Evolutionary conservation across 1,284 basidiomycete genomes (phyloP), one percentile per base, ranked within the genome.

Genomic region (Mycena sp.): DNA sequence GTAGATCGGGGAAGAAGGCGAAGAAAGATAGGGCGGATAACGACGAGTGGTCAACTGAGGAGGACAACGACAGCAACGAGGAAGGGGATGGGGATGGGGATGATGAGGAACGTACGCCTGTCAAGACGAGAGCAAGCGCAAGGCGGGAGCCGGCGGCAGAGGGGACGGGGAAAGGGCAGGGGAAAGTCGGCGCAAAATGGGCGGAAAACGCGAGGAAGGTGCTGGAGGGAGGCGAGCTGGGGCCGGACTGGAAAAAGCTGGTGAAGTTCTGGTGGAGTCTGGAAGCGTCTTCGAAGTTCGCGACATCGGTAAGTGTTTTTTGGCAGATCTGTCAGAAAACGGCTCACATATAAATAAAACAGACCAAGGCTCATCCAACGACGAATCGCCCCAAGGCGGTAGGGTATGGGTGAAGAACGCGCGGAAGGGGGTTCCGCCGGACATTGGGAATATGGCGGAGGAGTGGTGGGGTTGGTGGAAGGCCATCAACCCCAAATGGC

Each of bases 391-490:
- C 61, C 13, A 52, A 20, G 18, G 50, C 11, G 59, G 59, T 4
- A 41, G 20, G n/a, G 16, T 60, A 18, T 55, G 54, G 54, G 54
- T 55, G 30, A 55, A 55, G 16, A 37, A 37, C 10, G 46, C 46
- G 13, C 44, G 61, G 61, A 18, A 62, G n/a, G 20, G 20, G 30
- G 30, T 3, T 38, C 46, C 16, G 46, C 61, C 8, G 46, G 7
- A 8, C n/a, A 46, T 52, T 6, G 18, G 20, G 25, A 22, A 6
- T 20, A 50, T 62, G 46, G 46, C 48, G 16, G n/a, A 10, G 20
- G 61, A 62, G 30, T 62, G 61, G 61, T 44, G 61, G 61, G 34
- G 9, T 14, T 62, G 61, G 61, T 62, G 61, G 61, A 37, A 13
- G 2, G 46, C 46, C 1, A 52, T 62, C 7, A 62, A 62, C 34